Base-by-base conservation (phyloP, 148 eudicot genomes). In the Polygonum aviculare region DNA sequence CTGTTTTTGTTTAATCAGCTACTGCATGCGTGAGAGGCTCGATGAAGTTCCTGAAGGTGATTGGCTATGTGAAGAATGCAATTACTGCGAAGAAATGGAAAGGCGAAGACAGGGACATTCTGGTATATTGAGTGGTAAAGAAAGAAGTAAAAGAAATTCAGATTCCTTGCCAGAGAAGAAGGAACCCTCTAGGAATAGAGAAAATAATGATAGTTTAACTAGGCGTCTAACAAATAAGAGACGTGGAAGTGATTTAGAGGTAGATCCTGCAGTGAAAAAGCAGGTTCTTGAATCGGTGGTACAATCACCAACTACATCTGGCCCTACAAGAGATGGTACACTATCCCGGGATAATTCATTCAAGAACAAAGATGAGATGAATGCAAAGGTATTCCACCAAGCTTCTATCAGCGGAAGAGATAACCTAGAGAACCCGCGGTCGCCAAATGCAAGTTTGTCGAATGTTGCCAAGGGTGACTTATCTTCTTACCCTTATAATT, bases 31-130 rank as follows among this genome's bases (percentile, higher is more conserved):
- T 74, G 89, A 85, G 79, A 89, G 74, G 88, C 77, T 87, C 77
- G 83, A 81, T 76, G 84, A 88, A 80, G 90, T 93, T 80, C 99
- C 99, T 5, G 93, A 87, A 81, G 93, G 90, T 77, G 94, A 93
- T 78, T 95, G 99, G 99, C 74, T 93, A 63, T 95, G 99, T 83
- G 99, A 95, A 85, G 99, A 95, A 80, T 95, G 99, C 82, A 84
- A 83, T 80, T 67, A 44, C 44, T 36, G 44, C 60, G 91, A 87
- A 82, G 82, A 79, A 84, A 67, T 55, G 38, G 87, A 82, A 76
- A 82, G 75, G 31, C 82, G 44, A 76, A 86, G 74, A 73, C 85
- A 80, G 80, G 85, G 77, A 45, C 78, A 79, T 54, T 57, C 26
- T 63, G 82, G 63, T 77, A 71, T 76, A 49, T 75, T 54, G 50